Evolutionary conservation across 129 eudicot species (phyloP).

Genomic region (Escallonia herrerae): DNA sequence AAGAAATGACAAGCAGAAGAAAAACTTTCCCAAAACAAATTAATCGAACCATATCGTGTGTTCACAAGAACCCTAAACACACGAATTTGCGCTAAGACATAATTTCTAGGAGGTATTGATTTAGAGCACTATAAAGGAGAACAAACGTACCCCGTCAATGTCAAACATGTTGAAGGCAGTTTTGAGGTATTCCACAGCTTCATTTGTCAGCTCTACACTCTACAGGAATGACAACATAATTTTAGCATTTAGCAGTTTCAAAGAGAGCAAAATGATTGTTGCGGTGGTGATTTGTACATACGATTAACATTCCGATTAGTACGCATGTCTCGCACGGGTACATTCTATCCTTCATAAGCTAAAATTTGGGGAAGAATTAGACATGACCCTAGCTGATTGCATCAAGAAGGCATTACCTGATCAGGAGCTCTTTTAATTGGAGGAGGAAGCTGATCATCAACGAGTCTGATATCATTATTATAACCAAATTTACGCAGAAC

Average conservation of each 20-base stretch:
- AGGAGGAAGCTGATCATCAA: conserved; percentile 63
- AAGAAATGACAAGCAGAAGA: too few relatives aligned
- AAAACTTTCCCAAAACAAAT: background rate
- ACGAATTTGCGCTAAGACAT: too few relatives aligned
- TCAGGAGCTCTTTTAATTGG: conserved; percentile 71
- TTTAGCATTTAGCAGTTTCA: conserved; percentile 15
- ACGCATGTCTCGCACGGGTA: too few relatives aligned
- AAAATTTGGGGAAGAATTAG: too few relatives aligned
- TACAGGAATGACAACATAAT: conserved; percentile 22
- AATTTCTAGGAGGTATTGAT: too few relatives aligned
- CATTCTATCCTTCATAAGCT: too few relatives aligned
- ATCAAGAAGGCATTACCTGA: conserved; percentile 47
- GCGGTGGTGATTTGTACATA: too few relatives aligned
- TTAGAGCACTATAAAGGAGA: too few relatives aligned
- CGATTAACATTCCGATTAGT: too few relatives aligned
- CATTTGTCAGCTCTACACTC: conserved; percentile 96
- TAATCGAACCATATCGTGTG: background rate
- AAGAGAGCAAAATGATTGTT: background rate
- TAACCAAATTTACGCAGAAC: conserved; percentile 91
- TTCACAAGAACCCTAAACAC: too few relatives aligned
- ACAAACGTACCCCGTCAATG: conserved; percentile 63
- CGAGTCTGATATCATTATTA: conserved; percentile 78
- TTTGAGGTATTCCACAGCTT: conserved; percentile 73
- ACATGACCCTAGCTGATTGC: background rate
- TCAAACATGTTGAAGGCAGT: conserved; percentile 61